A percentile compares a stretch with the other conserved stretches of the same genome.
Conservation (phyloP, 2,329 filamentous ascomycete species). For the Stachybotrys chlorohalonatus region DNA sequence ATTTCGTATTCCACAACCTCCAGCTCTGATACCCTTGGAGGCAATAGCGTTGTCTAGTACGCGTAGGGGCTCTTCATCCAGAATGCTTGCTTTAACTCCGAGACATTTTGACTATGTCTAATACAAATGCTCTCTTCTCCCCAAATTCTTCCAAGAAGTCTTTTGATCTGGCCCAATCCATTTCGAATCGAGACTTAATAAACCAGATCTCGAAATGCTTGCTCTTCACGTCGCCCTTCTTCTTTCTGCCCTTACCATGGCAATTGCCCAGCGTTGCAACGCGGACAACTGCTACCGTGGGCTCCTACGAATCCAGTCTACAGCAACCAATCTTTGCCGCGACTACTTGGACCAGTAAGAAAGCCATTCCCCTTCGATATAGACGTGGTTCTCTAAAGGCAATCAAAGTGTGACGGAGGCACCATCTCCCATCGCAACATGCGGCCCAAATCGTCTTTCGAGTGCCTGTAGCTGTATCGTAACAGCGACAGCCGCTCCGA, state of each 20-base stretch:
- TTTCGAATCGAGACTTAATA: background rate
- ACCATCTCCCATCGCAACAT: background rate
- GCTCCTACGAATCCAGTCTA: background rate
- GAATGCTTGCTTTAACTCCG: background rate
- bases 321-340: background rate
- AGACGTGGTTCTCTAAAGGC: background rate
- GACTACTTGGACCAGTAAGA: background rate
- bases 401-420: background rate
- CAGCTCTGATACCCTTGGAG: background rate
- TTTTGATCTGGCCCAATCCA: background rate
- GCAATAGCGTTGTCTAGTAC: background rate
- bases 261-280: background rate
- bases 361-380: background rate
- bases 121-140: background rate
- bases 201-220: background rate
- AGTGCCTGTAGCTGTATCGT: background rate
- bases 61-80: background rate
- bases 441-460: conserved; percentile 1
- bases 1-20: background rate
- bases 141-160: background rate
- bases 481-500: background rate
- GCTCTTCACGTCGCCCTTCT: background rate
- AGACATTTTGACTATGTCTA: background rate
- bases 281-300: conserved; percentile 1
- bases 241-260: background rate